A percentile compares a stretch with the other conserved stretches of the same genome.
Evolutionary conservation across 345 rosid genomes (phyloP).

Genomic region (Clausena lansium): DNA sequence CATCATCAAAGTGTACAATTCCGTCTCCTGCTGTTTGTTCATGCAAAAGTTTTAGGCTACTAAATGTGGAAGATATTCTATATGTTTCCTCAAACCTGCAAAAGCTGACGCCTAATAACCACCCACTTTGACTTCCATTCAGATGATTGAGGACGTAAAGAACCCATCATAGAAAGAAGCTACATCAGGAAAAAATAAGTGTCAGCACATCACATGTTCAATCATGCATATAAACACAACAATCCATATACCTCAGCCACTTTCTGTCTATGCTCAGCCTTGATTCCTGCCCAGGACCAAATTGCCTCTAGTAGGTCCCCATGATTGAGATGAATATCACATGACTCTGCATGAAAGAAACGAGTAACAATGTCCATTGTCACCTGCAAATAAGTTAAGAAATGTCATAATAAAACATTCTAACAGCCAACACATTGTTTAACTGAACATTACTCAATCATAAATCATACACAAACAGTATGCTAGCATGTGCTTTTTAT

Average conservation of each 20-base stretch:
- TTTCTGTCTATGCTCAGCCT: slow-evolving; percentile 73
- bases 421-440: not conserved
- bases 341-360: slow-evolving; percentile 60
- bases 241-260: slow-evolving; percentile 77
- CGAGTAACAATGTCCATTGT: slow-evolving; percentile 60
- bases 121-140: slow-evolving; percentile 85
- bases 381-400: slow-evolving; percentile 47
- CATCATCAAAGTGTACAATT: not conserved
- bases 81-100: slow-evolving; percentile 62
- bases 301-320: slow-evolving; percentile 85
- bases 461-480: not conserved
- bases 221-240: slow-evolving; percentile 7
- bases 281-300: slow-evolving; percentile 96
- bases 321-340: slow-evolving; percentile 90
- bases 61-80: not conserved
- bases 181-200: slow-evolving; percentile 33
- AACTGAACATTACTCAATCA: not conserved
- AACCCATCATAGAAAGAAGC: slow-evolving; percentile 91
- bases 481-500: not conserved
- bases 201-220: slow-evolving; percentile 25
- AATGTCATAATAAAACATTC: not conserved
- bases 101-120: slow-evolving; percentile 87
- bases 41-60: not conserved
- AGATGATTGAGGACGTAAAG: slow-evolving; percentile 90
- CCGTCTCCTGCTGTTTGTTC: not conserved